Percentiles rank a stretch among this genome's conserved stretches.
Evolutionary conservation across 1,284 basidiomycete species (phyloP).

Genomic region (Lentinula novae-zelandiae): DNA sequence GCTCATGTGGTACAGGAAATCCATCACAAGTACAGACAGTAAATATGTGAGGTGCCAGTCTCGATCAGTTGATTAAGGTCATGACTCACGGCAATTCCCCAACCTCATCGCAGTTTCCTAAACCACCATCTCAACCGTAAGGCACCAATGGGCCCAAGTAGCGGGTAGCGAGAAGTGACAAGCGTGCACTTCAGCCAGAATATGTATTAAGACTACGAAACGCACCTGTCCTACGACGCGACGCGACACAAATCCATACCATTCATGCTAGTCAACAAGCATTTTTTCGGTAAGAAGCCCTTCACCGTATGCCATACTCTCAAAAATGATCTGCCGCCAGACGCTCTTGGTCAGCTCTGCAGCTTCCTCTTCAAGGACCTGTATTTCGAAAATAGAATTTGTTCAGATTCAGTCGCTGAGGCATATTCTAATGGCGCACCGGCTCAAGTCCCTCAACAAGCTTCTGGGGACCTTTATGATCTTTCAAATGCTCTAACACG

Average conservation of each 20-base stretch:
- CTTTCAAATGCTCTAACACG: constrained; percentile 83
- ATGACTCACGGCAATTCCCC: too few relatives aligned
- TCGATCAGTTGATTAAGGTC: too few relatives aligned
- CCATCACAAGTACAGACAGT: too few relatives aligned
- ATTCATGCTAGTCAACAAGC: constrained; percentile 57
- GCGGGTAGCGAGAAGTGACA: constrained; percentile 2
- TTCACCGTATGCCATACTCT: constrained; percentile 85
- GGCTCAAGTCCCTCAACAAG: constrained; percentile 84
- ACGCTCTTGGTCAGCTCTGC: constrained; percentile 67
- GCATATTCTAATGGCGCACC: constrained; percentile 47
- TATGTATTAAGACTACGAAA: constrained; percentile 11
- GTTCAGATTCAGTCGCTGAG: neutral
- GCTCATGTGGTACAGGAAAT: too few relatives aligned
- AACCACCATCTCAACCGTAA: neutral
- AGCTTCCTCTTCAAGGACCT: constrained; percentile 91
- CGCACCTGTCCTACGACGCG: constrained; percentile 10
- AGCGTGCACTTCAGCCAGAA: constrained; percentile 11
- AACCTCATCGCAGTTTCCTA: neutral
- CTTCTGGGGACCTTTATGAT: constrained; percentile 77
- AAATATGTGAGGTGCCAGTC: neutral
- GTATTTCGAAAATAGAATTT: neutral
- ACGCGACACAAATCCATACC: neutral
- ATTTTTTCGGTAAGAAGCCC: constrained; percentile 75
- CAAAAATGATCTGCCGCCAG: constrained; percentile 88
- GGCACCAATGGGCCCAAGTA: neutral